phyloP scores from a whole-genome alignment of 257 asterid genomes.

The Avicennia marina region DNA sequence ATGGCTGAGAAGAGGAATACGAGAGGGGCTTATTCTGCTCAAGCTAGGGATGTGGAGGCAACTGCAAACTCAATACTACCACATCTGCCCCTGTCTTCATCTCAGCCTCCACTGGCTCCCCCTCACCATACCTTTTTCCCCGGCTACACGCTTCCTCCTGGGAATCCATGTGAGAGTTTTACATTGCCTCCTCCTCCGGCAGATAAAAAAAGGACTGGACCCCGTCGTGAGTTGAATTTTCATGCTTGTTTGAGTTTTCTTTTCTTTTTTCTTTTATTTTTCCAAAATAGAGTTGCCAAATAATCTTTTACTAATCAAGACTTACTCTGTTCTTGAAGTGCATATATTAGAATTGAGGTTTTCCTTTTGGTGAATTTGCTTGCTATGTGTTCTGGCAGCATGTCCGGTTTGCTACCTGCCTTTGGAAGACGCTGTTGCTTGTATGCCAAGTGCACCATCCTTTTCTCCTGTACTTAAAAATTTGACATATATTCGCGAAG shows the following conservation, averaged over 20 bases:
- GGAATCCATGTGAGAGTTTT: constrained; percentile 85
- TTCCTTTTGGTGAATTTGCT: constrained; percentile 4
- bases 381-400: constrained; percentile 48
- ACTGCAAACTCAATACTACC: constrained; percentile 23
- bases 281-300: no score
- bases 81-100: not conserved
- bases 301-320: no score
- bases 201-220: constrained; percentile 88
- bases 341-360: no score
- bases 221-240: constrained; percentile 64
- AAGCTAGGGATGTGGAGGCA: constrained; percentile 14
- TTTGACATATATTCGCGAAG: constrained; percentile 69
- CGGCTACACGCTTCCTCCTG: constrained; percentile 86
- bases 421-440: constrained; percentile 62
- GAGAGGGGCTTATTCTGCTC: constrained; percentile 9
- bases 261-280: no score
- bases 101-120: constrained; percentile 38
- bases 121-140: constrained; percentile 47
- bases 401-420: constrained; percentile 96
- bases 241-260: no score
- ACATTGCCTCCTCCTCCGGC: constrained; percentile 96
- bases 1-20: constrained; percentile 23
- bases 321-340: no score
- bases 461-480: constrained; percentile 67
- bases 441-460: constrained; percentile 71